A percentile compares a stretch with the other conserved stretches of the same genome.
These are phyloP conservation scores for Sporothrix schenckii DNA, from an alignment of 2,329 filamentous ascomycete species.

Conservation along the genomic window DNA sequence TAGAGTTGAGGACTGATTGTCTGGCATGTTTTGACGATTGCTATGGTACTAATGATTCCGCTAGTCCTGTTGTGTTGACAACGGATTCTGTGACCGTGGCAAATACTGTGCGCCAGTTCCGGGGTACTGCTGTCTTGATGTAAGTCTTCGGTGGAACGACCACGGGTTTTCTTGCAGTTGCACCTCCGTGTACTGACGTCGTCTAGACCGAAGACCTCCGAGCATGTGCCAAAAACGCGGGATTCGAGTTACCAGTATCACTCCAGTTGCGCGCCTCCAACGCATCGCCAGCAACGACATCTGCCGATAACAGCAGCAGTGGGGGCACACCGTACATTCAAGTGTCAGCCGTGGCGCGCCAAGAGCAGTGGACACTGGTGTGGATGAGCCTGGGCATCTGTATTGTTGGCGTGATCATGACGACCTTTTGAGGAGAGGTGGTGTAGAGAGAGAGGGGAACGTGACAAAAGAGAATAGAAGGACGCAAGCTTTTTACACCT, in stretches of 20 bases:
- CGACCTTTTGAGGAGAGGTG: conserved; percentile 36
- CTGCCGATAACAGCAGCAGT: conserved; percentile 2
- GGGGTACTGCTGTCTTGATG: conserved; percentile 46
- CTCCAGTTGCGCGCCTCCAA: background rate
- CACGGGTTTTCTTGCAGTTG: background rate
- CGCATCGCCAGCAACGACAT: conserved; percentile 8
- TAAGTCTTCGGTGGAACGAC: conserved; percentile 38
- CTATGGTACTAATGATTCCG: no score
- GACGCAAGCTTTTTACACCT: background rate
- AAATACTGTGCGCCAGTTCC: conserved; percentile 46
- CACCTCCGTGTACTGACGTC: background rate
- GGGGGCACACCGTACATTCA: conserved; percentile 21
- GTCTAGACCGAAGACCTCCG: conserved; percentile 42
- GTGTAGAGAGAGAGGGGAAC: background rate
- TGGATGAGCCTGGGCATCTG: conserved; percentile 39
- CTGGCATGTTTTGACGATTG: no score
- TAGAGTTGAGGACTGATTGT: conserved; percentile 34
- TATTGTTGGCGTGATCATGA: conserved; percentile 39
- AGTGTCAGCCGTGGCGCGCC: conserved; percentile 35
- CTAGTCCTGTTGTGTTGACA: conserved; percentile 46
- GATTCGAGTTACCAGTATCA: conserved; percentile 40
- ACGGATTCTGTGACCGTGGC: conserved; percentile 44
- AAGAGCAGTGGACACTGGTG: conserved; percentile 38
- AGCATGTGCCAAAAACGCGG: conserved; percentile 44
- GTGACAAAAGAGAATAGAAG: background rate